Evolutionary conservation across 176 grass and related monocot genomes (phyloP).

Genomic region (Musa beccarii): DNA sequence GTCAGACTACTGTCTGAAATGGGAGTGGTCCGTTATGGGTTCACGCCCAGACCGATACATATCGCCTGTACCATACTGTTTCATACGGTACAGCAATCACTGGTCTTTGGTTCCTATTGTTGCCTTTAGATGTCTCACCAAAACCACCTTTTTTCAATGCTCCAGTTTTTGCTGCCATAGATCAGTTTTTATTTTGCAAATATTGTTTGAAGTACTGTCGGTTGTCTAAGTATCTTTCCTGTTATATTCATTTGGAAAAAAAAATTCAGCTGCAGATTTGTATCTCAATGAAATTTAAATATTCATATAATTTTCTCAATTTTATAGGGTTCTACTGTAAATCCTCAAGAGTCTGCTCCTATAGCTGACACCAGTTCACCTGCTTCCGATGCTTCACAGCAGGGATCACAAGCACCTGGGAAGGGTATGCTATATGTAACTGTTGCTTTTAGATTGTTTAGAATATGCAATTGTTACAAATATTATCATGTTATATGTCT

Average conservation of each 20-base stretch:
- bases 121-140: neutral
- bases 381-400: constrained; percentile 26
- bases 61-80: no score
- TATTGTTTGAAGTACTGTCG: neutral
- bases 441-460: neutral
- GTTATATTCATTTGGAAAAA: neutral
- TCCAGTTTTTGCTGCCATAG: neutral
- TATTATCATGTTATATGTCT: neutral
- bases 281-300: neutral
- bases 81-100: no score
- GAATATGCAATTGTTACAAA: neutral
- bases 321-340: constrained; percentile 4
- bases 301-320: neutral
- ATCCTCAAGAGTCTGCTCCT: constrained; percentile 17
- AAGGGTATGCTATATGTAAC: neutral
- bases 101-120: no score
- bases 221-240: neutral
- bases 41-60: no score
- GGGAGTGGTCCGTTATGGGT: no score
- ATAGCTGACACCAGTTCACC: constrained; percentile 27
- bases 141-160: neutral
- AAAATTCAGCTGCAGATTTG: neutral
- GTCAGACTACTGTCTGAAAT: no score
- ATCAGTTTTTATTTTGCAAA: neutral
- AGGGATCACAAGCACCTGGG: constrained; percentile 9